Percentiles rank a stretch among this genome's conserved stretches.
phyloP scores from a whole-genome alignment of 2,329 filamentous ascomycete species.

The Aspergillus sp. region DNA sequence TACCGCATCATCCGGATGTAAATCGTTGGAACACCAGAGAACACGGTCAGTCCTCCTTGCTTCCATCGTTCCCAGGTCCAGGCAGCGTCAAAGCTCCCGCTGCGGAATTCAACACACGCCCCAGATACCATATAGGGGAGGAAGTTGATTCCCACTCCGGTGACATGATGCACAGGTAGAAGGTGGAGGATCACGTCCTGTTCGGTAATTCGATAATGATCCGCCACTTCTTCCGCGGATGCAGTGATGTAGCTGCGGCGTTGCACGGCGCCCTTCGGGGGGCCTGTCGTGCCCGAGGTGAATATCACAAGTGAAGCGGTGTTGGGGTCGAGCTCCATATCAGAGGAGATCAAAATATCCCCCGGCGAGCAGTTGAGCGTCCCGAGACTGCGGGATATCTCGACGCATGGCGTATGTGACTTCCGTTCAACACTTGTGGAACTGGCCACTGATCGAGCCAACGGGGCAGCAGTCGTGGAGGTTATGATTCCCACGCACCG shows the following conservation, averaged over 20 bases:
- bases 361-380: neutral
- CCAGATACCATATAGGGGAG: constrained; percentile 48
- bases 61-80: constrained; percentile 49
- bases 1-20: constrained; percentile 48
- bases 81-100: constrained; percentile 41
- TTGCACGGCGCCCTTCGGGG: constrained; percentile 39
- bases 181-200: constrained; percentile 42
- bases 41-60: constrained; percentile 41
- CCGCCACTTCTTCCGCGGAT: constrained; percentile 27
- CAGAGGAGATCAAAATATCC: constrained; percentile 27
- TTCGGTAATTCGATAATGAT: constrained; percentile 36
- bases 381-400: neutral
- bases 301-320: constrained; percentile 36
- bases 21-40: constrained; percentile 50
- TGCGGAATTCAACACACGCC: constrained; percentile 45
- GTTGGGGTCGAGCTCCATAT: constrained; percentile 29
- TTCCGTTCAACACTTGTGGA: neutral
- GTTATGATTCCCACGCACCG: constrained; percentile 22
- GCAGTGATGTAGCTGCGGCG: constrained; percentile 34
- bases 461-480: constrained; percentile 13
- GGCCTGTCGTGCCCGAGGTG: constrained; percentile 37
- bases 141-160: constrained; percentile 40
- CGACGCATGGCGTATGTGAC: neutral
- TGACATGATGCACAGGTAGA: constrained; percentile 49
- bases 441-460: constrained; percentile 3